These are phyloP conservation scores for Leccinum pachyderme DNA, from an alignment of 1,284 basidiomycete species.

Conservation along the genomic window DNA sequence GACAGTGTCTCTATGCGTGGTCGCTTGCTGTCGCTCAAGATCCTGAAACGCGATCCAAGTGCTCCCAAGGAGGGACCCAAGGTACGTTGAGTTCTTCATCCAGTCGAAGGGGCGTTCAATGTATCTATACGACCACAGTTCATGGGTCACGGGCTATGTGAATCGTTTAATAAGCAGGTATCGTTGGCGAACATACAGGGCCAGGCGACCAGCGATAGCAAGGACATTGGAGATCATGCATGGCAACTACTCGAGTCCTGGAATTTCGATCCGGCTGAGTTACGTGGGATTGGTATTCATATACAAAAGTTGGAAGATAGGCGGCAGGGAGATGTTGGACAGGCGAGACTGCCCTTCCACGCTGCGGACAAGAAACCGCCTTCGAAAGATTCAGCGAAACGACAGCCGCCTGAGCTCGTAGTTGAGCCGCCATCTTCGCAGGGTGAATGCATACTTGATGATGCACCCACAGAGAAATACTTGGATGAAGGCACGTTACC, in stretches of 20 bases:
- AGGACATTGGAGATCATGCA: slow-evolving; percentile 74
- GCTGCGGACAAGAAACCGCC: slow-evolving; percentile 14
- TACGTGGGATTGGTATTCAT: slow-evolving; percentile 92
- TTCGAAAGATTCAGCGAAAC: neutral
- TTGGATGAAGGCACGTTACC: slow-evolving; percentile 46
- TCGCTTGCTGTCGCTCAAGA: slow-evolving; percentile 76
- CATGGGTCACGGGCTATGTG: slow-evolving; percentile 89
- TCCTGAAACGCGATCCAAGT: slow-evolving; percentile 84
- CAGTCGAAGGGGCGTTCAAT: neutral
- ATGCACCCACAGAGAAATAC: slow-evolving; percentile 8
- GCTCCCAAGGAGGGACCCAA: slow-evolving; percentile 94
- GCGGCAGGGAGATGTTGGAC: slow-evolving; percentile 36
- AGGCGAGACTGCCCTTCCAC: slow-evolving; percentile 56
- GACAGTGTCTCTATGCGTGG: slow-evolving; percentile 68
- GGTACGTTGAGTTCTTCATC: slow-evolving; percentile 39
- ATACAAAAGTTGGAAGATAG: slow-evolving; percentile 81
- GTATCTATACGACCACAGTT: slow-evolving; percentile 52
- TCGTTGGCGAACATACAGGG: slow-evolving; percentile 59
- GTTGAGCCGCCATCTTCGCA: slow-evolving; percentile 39
- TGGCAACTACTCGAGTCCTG: slow-evolving; percentile 76
- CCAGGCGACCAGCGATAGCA: slow-evolving; percentile 70
- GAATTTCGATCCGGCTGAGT: slow-evolving; percentile 77
- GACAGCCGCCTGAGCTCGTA: slow-evolving; percentile 23
- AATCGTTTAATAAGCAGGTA: slow-evolving; percentile 76
- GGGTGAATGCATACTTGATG: slow-evolving; percentile 8